Evolutionary conservation across 2,329 filamentous ascomycete genomes (phyloP).

Genomic region (Aureobasidium sp.): DNA sequence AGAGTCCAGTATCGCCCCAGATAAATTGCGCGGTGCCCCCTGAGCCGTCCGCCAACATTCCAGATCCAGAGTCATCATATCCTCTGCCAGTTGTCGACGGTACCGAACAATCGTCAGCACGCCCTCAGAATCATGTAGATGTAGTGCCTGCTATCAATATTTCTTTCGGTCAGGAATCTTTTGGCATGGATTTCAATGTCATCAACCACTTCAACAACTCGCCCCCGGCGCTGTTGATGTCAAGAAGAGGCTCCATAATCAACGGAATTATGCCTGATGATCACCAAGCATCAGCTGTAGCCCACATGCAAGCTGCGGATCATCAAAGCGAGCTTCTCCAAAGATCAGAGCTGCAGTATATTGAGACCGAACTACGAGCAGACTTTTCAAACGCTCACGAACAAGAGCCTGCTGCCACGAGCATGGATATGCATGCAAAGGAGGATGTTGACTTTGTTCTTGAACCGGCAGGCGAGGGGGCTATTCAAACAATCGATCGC

Average conservation of each 20-base stretch:
- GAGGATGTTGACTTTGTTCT: background rate
- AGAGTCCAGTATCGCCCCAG: background rate
- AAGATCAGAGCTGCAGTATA: no score
- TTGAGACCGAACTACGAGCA: no score
- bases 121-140: background rate
- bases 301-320: no score
- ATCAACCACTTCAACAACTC: constrained; percentile 17
- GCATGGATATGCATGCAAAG: no score
- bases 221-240: background rate
- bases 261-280: background rate
- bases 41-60: background rate
- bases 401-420: no score
- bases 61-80: background rate
- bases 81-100: background rate
- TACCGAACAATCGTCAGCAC: background rate
- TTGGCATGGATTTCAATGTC: constrained; percentile 20
- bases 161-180: constrained; percentile 21
- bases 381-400: no score
- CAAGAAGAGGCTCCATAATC: background rate
- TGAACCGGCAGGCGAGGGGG: background rate
- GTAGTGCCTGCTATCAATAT: constrained; percentile 22
- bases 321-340: no score
- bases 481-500: no score
- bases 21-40: background rate
- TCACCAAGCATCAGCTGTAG: no score